Evolutionary conservation across 169 alveolate species (phyloP).

Genomic region (Cryptosporidium ryanae): DNA sequence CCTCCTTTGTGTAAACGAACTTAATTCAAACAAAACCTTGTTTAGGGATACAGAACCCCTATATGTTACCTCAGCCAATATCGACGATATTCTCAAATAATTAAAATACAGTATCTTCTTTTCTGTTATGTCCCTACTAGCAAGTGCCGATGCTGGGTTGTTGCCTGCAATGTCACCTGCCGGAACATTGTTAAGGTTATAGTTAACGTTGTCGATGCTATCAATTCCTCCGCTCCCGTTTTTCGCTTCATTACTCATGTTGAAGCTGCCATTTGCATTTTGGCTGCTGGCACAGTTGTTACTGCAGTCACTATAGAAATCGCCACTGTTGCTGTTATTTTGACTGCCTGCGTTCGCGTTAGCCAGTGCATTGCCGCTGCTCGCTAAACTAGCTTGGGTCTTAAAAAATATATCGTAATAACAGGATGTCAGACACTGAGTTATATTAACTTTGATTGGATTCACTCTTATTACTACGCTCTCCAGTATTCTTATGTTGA

Average conservation of each 20-base stretch:
- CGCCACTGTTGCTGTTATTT: background rate
- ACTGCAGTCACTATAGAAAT: background rate
- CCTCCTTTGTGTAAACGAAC: slow-evolving; percentile 67
- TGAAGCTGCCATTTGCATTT: background rate
- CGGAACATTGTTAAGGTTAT: background rate
- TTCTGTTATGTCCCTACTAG: background rate
- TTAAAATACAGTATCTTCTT: slow-evolving; percentile 58
- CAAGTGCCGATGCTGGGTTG: background rate
- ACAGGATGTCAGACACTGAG: slow-evolving; percentile 37
- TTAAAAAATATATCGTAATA: slow-evolving; percentile 54
- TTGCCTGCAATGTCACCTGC: background rate
- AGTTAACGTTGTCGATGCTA: background rate
- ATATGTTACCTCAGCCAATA: slow-evolving; percentile 66
- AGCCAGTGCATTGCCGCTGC: background rate
- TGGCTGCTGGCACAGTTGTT: background rate
- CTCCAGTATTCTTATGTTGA: slow-evolving; percentile 33
- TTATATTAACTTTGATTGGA: slow-evolving; percentile 65
- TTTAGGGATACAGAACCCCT: slow-evolving; percentile 65
- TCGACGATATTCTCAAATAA: slow-evolving; percentile 60
- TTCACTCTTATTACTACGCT: slow-evolving; percentile 58
- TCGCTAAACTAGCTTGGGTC: background rate
- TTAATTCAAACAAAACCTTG: slow-evolving; percentile 47
- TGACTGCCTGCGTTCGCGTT: background rate
- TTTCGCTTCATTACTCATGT: background rate
- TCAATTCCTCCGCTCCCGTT: background rate